Percentiles rank a stretch among this genome's conserved stretches.
These are phyloP conservation scores for Amorphotheca resinae DNA, from an alignment of 495 filamentous ascomycete genomes.

Conservation along the genomic window DNA sequence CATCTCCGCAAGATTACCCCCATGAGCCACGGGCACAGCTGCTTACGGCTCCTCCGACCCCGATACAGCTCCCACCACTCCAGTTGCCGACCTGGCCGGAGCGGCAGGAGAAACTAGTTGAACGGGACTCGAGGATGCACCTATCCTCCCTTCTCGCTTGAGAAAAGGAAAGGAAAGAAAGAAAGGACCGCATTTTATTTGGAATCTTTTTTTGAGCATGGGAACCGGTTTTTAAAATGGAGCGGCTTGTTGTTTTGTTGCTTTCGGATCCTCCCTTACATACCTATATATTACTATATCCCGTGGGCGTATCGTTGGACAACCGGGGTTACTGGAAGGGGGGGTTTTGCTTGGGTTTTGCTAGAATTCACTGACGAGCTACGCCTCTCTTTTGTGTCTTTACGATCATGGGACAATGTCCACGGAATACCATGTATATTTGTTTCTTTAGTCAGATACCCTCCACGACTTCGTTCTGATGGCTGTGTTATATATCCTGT, in stretches of 20 bases:
- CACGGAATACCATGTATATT: conserved; percentile 16
- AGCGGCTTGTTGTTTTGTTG: conserved; percentile 1
- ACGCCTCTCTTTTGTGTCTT: conserved; percentile 10
- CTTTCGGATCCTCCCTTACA: too few species aligned
- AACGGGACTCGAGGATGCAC: conserved; percentile 20
- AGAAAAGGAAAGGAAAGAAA: too few species aligned
- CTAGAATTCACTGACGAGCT: conserved; percentile 7
- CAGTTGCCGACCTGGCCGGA: conserved; percentile 1
- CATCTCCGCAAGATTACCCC: conserved; percentile 6
- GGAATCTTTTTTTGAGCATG: background rate
- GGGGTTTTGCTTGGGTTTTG: background rate
- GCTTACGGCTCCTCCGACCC: conserved; percentile 15
- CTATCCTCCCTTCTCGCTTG: conserved; percentile 16
- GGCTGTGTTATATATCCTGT: background rate
- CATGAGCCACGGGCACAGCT: conserved; percentile 9
- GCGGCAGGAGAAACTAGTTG: conserved; percentile 1
- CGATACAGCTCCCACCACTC: conserved; percentile 18
- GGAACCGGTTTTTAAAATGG: background rate
- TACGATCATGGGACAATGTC: conserved; percentile 6
- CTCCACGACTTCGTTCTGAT: conserved; percentile 1
- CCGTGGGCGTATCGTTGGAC: background rate
- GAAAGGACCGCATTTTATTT: too few species aligned
- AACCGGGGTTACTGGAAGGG: background rate
- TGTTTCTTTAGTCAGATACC: conserved; percentile 19
- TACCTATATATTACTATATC: background rate